Evolutionary conservation across 148 eudicot species (phyloP), one percentile per base, ranked within the genome.

Genomic region (Silene conica): DNA sequence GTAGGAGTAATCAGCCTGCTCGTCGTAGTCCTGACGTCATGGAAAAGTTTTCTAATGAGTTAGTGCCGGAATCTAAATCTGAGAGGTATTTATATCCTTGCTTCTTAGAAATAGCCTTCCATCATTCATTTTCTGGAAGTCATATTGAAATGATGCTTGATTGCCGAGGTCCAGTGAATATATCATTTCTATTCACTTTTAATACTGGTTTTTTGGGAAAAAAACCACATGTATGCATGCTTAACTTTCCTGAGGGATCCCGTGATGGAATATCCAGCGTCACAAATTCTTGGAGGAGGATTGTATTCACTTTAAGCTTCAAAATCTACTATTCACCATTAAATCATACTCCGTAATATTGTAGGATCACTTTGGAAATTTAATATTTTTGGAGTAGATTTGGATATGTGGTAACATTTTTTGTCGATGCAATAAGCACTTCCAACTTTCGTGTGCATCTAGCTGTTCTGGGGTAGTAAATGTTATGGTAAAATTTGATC

Each of bases 81-180:
- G 79, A 84, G 91, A 84, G 78, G 9, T 86, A 54, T 73, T 41
- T 60, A 71, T 65, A 1, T 58, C 76, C 60, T 75, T 75, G 56
- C 73, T 20, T 65, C 54, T 19, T 70, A 57, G 15, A 55, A 22
- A 54, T 63, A n/a, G 55, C 38, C 6, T 79, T 46, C 52, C 38
- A 16, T 25, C 34, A 31, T 6, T 19, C 65, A 64, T 28, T 56
- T 66, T 21, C 54, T 68, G 14, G 58, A 43, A 67, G 43, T 59
- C 20, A 23, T 58, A 31, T 58, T 15, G 26, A 13, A 63, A 45
- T 21, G 11, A 56, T 50, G 52, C 63, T 16, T 38, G 43, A 38
- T 56, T 28, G 25, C 43, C 9, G 3, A 6, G 9, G 8, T 64
- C 41, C 6, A 3, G 48, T 48, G 21, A 69, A 11, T 5, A 50